Evolutionary conservation across 2,329 filamentous ascomycete genomes (phyloP).

Genomic region (Dothiorella sarmentorum): DNA sequence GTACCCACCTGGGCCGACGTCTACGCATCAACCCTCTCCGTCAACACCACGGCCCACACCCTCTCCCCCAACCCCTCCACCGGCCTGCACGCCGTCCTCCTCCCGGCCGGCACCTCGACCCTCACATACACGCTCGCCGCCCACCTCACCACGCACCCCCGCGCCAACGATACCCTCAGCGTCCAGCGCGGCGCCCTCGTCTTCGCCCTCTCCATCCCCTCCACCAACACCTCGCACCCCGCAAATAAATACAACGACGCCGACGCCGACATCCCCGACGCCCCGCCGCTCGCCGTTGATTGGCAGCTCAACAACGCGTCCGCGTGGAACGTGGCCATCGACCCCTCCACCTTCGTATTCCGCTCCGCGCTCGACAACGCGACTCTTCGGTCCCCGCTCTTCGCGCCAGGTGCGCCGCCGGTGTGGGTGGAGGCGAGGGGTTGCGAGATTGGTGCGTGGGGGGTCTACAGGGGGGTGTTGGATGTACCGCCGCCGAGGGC

Average conservation of each 20-base stretch:
- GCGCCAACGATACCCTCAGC: slow-evolving; percentile 39
- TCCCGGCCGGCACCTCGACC: slow-evolving; percentile 34
- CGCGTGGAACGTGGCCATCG: slow-evolving; percentile 38
- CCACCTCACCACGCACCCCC: slow-evolving; percentile 22
- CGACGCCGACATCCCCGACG: slow-evolving; percentile 7
- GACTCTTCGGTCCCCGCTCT: slow-evolving; percentile 33
- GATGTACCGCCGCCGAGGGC: slow-evolving; percentile 27
- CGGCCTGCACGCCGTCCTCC: slow-evolving; percentile 37
- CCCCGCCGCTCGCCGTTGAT: slow-evolving; percentile 28
- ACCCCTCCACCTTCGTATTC: slow-evolving; percentile 29
- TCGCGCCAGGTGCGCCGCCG: slow-evolving; percentile 31
- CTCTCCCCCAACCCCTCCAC: slow-evolving; percentile 34
- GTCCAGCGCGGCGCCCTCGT: slow-evolving; percentile 36
- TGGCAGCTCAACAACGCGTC: slow-evolving; percentile 29
- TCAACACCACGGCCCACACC: slow-evolving; percentile 18
- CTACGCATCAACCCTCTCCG: slow-evolving; percentile 9
- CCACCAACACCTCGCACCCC: slow-evolving; percentile 25
- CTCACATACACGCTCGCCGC: slow-evolving; percentile 35
- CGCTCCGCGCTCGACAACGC: background rate
- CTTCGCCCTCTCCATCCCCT: slow-evolving; percentile 35
- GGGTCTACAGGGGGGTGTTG: slow-evolving; percentile 30
- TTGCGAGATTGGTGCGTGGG: slow-evolving; percentile 34
- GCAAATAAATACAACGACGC: slow-evolving; percentile 21
- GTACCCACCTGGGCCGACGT: slow-evolving; percentile 44
- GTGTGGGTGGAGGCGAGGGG: slow-evolving; percentile 31